Percentiles rank a stretch among this genome's conserved stretches.
phyloP scores from a whole-genome alignment of 2,329 filamentous ascomycete genomes.

The Diaporthe amygdali region DNA sequence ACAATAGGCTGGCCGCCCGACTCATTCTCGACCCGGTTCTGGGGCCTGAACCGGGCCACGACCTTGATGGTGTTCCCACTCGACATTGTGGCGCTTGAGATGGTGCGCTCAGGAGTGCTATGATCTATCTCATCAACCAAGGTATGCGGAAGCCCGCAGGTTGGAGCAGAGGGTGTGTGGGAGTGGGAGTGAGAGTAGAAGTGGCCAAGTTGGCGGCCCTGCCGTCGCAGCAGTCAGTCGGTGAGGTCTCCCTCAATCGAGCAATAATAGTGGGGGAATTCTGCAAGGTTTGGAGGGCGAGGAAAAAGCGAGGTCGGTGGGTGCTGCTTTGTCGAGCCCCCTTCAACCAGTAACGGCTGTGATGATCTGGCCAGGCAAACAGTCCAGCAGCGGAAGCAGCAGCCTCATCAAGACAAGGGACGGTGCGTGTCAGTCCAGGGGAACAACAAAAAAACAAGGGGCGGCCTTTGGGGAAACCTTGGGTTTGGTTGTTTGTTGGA shows the following conservation, averaged over 20 bases:
- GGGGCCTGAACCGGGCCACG: conserved; percentile 95
- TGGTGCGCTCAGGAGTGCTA: conserved; percentile 31
- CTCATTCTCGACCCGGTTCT: conserved; percentile 91
- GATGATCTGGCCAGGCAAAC: conserved; percentile 1
- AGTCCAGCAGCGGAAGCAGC: background rate
- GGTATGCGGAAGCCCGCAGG: conserved; percentile 21
- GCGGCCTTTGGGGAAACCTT: background rate
- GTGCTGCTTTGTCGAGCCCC: conserved; percentile 10
- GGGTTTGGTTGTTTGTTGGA: conserved; percentile 5
- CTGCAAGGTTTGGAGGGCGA: conserved; percentile 13
- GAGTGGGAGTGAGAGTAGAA: conserved; percentile 5
- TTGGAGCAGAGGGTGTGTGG: background rate
- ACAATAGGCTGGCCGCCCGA: conserved; percentile 94
- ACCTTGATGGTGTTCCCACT: conserved; percentile 77
- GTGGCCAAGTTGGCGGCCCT: conserved; percentile 22
- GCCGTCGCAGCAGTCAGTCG: conserved; percentile 18
- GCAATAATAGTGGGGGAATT: conserved; percentile 6
- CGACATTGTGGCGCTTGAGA: conserved; percentile 53
- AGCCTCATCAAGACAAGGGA: conserved; percentile 12
- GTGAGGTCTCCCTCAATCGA: conserved; percentile 7
- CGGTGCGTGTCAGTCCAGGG: conserved; percentile 7
- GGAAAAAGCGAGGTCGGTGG: conserved; percentile 16
- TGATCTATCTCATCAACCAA: conserved; percentile 34
- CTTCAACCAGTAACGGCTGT: background rate
- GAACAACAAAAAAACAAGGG: background rate